Base-by-base conservation (phyloP, 371 early-diverging fungal species). In the Synchytrium microbalum region DNA sequence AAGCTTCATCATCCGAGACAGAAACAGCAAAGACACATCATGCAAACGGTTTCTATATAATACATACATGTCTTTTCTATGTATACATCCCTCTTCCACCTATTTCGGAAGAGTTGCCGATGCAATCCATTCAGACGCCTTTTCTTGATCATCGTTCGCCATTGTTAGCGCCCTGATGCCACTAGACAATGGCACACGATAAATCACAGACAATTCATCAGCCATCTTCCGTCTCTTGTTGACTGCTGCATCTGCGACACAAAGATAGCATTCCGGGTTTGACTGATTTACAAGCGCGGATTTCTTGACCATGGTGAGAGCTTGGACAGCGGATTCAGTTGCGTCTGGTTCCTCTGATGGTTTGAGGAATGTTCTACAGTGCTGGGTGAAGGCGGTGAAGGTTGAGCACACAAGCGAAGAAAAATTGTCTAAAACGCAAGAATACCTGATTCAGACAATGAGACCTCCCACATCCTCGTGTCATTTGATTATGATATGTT, bases 401-500 rank as follows among this genome's bases (percentile, higher is more conserved):
- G n/a, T 51, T 13, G 51, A 51, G n/a, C 13, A 13, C 51, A 51
- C 13, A 14, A 51, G 51, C 51, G n/a, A 51, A 51, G 51, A 51
- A 13, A 51, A 51, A 14, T 13, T 14, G 13, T 51, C n/a, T 51
- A 51, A n/a, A 51, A 13, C 13, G n/a, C 51, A 13, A 51, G 68
- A 32, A 56, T 78, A 81, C 82, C 73, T 74, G 68, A 65, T 92
- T 93, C 38, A 70, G 68, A 67, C 92, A 93, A 77, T 79, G 79
- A n/a, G 28, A 38, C 63, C 82, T 77, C 2, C 84, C 87, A 67
- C 93, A 94, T 0, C 95, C 95, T 0, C 64, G 62, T 19, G 89
- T 89, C 54, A 92, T 61, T 67, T 94, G 95, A 3, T 79, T 51
- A 72, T 91, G 91, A 63, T 90, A 79, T 38, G 76, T 76, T n/a